A percentile compares a stretch with the other conserved stretches of the same genome.
These are phyloP conservation scores for Lecanicillium sp. DNA, from an alignment of 2,329 filamentous ascomycete species.

Conservation along the genomic window DNA sequence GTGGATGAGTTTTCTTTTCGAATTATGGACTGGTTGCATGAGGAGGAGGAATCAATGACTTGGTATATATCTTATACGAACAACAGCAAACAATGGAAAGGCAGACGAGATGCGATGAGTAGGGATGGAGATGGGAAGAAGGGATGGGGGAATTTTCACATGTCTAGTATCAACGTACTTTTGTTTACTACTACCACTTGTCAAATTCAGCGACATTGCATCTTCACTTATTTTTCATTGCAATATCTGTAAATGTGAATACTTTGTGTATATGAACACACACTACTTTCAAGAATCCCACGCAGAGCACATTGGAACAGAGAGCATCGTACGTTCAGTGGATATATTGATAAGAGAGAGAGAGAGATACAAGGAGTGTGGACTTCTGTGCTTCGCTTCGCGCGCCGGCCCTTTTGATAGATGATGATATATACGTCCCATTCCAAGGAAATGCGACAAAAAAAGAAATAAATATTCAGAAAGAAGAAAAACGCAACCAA, in stretches of 20 bases:
- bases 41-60: no score
- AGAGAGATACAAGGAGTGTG: not conserved
- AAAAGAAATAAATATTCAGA: not conserved
- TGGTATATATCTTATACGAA: no score
- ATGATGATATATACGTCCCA: no score
- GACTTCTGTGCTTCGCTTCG: no score
- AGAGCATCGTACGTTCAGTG: not conserved
- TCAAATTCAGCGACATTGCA: slow-evolving; percentile 11
- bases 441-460: not conserved
- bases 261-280: not conserved
- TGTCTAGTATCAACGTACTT: slow-evolving; percentile 8
- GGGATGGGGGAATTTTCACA: not conserved
- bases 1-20: not conserved
- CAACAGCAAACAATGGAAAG: no score
- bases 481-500: not conserved
- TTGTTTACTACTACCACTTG: not conserved
- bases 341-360: not conserved
- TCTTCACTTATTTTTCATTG: not conserved
- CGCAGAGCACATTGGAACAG: not conserved
- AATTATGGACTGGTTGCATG: no score
- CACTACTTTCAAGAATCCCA: not conserved
- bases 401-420: no score
- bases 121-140: not conserved
- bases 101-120: no score
- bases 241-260: not conserved